Conservation (phyloP, 164 flowering plant genomes). For the Kalanchoe fedtschenkoi region DNA sequence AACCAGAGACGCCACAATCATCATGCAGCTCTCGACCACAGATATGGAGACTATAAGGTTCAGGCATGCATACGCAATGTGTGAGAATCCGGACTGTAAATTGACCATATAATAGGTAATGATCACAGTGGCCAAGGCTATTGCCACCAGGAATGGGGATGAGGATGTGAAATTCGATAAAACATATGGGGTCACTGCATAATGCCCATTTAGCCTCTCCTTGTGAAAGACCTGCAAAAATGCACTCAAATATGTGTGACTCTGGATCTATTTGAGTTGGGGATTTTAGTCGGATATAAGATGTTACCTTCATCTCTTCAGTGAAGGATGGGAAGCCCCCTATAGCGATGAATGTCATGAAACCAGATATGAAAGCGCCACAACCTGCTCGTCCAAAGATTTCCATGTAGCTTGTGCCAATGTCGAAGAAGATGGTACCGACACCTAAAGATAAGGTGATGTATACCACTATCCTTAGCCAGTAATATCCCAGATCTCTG, state of each 20-base stretch:
- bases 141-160: conserved; percentile 12
- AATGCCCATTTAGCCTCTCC: conserved; percentile 17
- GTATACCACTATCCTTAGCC: conserved; percentile 39
- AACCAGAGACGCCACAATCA: conserved; percentile 15
- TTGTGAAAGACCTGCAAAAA: conserved; percentile 12
- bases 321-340: conserved; percentile 26
- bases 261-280: background rate
- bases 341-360: conserved; percentile 24
- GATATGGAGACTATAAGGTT: conserved; percentile 14
- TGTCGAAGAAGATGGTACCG: conserved; percentile 16
- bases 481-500: conserved; percentile 56
- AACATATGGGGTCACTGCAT: conserved; percentile 13
- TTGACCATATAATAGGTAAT: conserved; percentile 14
- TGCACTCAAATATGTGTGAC: no score
- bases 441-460: conserved; percentile 14
- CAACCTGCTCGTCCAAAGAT: conserved; percentile 19
- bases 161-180: conserved; percentile 17
- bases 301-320: conserved; percentile 25
- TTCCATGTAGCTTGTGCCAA: conserved; percentile 15
- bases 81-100: conserved; percentile 13
- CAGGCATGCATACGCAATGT: conserved; percentile 8
- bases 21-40: conserved; percentile 9
- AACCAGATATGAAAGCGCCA: conserved; percentile 18
- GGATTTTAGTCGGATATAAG: background rate
- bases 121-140: conserved; percentile 11